Conservation (phyloP, 2,329 filamentous ascomycete genomes). For the Aureobasidium sp. region DNA sequence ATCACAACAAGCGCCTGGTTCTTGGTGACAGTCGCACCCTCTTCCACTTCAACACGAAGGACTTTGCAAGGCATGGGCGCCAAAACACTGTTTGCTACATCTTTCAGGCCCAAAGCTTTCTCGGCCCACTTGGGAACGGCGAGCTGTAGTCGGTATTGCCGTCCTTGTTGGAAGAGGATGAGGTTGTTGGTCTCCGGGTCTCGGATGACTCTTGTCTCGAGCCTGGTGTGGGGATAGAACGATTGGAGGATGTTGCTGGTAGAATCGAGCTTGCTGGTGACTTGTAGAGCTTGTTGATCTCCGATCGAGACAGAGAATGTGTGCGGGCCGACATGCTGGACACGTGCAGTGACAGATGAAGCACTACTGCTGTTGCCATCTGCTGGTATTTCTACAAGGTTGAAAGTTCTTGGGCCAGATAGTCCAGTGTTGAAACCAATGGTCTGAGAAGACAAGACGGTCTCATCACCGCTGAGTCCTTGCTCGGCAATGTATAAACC, state of each 20-base stretch:
- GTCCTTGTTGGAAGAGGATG: constrained; percentile 68
- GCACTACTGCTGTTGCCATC: constrained; percentile 35
- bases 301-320: constrained; percentile 46
- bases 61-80: constrained; percentile 99
- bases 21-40: constrained; percentile 76
- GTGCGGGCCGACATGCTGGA: constrained; percentile 43
- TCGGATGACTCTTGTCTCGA: constrained; percentile 69
- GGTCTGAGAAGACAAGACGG: constrained; percentile 37
- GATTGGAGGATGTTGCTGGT: constrained; percentile 53
- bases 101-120: constrained; percentile 77
- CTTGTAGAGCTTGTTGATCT: constrained; percentile 25
- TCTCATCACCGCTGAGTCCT: constrained; percentile 33
- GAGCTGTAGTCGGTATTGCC: constrained; percentile 50
- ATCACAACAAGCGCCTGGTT: constrained; percentile 77
- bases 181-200: constrained; percentile 45
- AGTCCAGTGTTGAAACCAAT: constrained; percentile 57
- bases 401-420: constrained; percentile 55
- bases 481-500: constrained; percentile 50
- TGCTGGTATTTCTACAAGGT: constrained; percentile 42
- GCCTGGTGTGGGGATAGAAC: constrained; percentile 74
- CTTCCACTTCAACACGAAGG: constrained; percentile 76
- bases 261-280: constrained; percentile 43
- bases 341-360: constrained; percentile 27
- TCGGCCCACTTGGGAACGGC: constrained; percentile 70
- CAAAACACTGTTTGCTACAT: constrained; percentile 71